Conservation (phyloP, 2,329 filamentous ascomycete species). For the Scedosporium apiospermum region DNA sequence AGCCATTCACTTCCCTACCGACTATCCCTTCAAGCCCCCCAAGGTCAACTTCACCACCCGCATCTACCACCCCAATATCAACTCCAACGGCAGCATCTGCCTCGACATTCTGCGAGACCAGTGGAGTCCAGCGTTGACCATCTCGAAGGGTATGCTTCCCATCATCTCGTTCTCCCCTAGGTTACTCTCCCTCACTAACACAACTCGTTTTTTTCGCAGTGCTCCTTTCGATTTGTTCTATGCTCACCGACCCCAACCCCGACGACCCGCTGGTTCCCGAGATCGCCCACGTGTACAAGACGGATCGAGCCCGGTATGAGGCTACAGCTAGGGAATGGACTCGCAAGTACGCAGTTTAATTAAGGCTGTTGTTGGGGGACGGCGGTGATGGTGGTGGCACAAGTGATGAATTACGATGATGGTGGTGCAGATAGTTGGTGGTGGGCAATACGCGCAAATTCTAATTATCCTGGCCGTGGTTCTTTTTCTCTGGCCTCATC, state of each 20-base stretch:
- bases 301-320: slow-evolving; percentile 90
- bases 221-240: slow-evolving; percentile 96
- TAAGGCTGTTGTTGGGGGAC: not conserved
- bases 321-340: slow-evolving; percentile 97
- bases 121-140: slow-evolving; percentile 97
- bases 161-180: not conserved
- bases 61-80: slow-evolving; percentile 99
- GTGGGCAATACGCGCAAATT: not conserved
- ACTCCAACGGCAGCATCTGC: slow-evolving; percentile 99
- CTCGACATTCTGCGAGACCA: slow-evolving; percentile 97
- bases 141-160: slow-evolving; percentile 73
- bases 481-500: not conserved
- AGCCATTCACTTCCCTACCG: slow-evolving; percentile 97
- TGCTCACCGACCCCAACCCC: slow-evolving; percentile 98
- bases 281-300: slow-evolving; percentile 99
- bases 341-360: slow-evolving; percentile 91
- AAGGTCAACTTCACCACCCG: slow-evolving; percentile 99
- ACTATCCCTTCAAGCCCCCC: slow-evolving; percentile 99
- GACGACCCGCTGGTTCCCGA: slow-evolving; percentile 97
- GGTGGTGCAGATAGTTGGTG: not conserved
- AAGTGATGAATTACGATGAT: not conserved
- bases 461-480: not conserved
- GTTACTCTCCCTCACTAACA: not conserved
- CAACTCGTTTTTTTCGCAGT: slow-evolving; percentile 43
- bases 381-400: not conserved